A percentile compares a stretch with the other conserved stretches of the same genome.
Conservation (phyloP, 2,329 filamentous ascomycete species). For the Microsporum canis region DNA sequence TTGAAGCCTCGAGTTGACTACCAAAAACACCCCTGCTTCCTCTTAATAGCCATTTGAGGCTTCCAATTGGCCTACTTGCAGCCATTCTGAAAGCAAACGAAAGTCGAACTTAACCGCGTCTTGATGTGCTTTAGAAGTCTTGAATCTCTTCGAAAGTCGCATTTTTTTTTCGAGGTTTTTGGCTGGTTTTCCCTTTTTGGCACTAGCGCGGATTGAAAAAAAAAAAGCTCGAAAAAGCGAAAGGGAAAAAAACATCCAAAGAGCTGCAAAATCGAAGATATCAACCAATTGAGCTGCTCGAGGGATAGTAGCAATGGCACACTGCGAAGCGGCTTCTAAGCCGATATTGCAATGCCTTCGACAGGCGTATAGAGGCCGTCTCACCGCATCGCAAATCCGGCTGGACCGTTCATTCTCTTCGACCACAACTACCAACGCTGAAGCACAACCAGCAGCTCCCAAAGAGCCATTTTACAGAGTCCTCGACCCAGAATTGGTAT, state of each 20-base stretch:
- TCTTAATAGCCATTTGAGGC: slow-evolving; percentile 30
- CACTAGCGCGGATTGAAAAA: slow-evolving; percentile 13
- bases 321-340: slow-evolving; percentile 34
- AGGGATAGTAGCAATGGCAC: slow-evolving; percentile 25
- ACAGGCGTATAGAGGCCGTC: slow-evolving; percentile 24
- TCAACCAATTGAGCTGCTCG: slow-evolving; percentile 6
- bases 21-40: slow-evolving; percentile 26
- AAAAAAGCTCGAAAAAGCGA: slow-evolving; percentile 1
- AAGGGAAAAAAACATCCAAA: slow-evolving; percentile 9
- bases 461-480: slow-evolving; percentile 33
- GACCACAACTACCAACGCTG: slow-evolving; percentile 35
- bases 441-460: slow-evolving; percentile 30
- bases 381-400: slow-evolving; percentile 26
- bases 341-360: slow-evolving; percentile 34
- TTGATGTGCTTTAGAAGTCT: not conserved
- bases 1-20: slow-evolving; percentile 23
- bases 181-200: slow-evolving; percentile 11
- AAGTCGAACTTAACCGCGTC: not conserved
- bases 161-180: slow-evolving; percentile 7
- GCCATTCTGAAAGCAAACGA: slow-evolving; percentile 22
- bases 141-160: slow-evolving; percentile 1
- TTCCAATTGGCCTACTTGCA: slow-evolving; percentile 26
- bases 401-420: slow-evolving; percentile 40
- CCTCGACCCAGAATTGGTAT: slow-evolving; percentile 56
- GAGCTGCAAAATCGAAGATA: slow-evolving; percentile 11